Percentiles rank a stretch among this genome's conserved stretches.
These are phyloP conservation scores for Sarcomyxa edulis DNA, from an alignment of 768 basidiomycete genomes.

Conservation along the genomic window DNA sequence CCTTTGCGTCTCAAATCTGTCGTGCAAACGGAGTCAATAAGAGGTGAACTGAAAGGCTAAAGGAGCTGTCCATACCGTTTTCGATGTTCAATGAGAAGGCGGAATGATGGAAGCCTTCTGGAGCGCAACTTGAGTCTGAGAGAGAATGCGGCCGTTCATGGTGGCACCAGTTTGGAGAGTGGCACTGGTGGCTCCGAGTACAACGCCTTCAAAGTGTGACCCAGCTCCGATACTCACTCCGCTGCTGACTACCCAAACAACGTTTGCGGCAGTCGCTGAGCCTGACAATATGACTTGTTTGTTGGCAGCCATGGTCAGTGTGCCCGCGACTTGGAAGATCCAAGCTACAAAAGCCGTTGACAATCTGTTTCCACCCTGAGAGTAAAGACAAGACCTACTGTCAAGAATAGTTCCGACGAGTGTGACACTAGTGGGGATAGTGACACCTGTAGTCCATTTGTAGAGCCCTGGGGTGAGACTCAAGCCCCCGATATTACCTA, in stretches of 20 bases:
- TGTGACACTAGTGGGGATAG: slow-evolving; percentile 8
- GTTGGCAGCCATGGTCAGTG: slow-evolving; percentile 5
- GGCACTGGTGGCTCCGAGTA: slow-evolving; percentile 11
- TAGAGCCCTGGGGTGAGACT: slow-evolving; percentile 15
- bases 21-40: too few species aligned
- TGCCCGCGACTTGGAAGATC: slow-evolving; percentile 17
- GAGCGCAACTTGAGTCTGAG: slow-evolving; percentile 15
- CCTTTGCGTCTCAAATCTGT: too few species aligned
- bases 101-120: slow-evolving; percentile 10
- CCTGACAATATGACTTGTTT: slow-evolving; percentile 12
- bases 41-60: too few species aligned
- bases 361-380: not conserved
- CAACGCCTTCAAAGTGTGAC: slow-evolving; percentile 12
- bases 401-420: slow-evolving; percentile 8
- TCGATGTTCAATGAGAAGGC: too few species aligned
- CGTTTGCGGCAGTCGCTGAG: slow-evolving; percentile 13
- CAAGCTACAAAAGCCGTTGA: slow-evolving; percentile 13
- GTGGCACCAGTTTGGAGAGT: slow-evolving; percentile 11
- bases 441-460: slow-evolving; percentile 13
- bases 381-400: slow-evolving; percentile 5
- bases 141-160: slow-evolving; percentile 14
- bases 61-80: too few species aligned
- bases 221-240: slow-evolving; percentile 7
- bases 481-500: slow-evolving; percentile 15
- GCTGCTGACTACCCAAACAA: slow-evolving; percentile 15